These are phyloP conservation scores for Leptographium lundbergii DNA, from an alignment of 2,329 filamentous ascomycete genomes.

Conservation along the genomic window DNA sequence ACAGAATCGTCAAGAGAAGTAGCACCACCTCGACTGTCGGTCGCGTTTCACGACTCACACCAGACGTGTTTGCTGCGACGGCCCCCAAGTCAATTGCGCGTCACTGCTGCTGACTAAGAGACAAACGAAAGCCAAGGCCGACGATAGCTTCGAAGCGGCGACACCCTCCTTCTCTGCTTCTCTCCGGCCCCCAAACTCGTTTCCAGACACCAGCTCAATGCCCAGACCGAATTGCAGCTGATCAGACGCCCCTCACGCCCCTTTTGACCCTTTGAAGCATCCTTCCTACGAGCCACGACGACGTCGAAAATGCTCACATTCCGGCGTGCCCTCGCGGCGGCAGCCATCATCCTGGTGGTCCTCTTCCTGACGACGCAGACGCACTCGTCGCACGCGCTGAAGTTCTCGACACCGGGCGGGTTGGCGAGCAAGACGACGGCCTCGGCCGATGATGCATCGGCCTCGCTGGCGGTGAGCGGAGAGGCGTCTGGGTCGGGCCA, in stretches of 20 bases:
- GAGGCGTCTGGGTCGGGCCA: neutral
- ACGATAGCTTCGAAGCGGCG: neutral
- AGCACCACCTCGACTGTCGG: neutral
- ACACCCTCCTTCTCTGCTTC: neutral
- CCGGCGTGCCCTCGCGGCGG: conserved; percentile 60
- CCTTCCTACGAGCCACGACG: neutral
- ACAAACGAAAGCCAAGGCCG: neutral
- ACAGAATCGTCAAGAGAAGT: neutral
- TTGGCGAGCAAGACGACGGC: neutral
- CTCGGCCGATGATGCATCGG: conserved; percentile 9
- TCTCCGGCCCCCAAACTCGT: neutral
- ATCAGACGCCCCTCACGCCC: neutral
- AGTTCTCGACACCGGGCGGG: neutral
- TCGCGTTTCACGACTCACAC: neutral
- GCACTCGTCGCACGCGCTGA: conserved; percentile 27
- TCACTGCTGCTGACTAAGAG: neutral
- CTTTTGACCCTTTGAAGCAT: neutral
- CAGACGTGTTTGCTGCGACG: no score
- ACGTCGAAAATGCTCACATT: conserved; percentile 58
- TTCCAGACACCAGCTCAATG: neutral
- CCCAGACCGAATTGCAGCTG: neutral
- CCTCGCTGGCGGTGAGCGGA: neutral
- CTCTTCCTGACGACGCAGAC: conserved; percentile 57
- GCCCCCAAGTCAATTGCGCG: neutral
- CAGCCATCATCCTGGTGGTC: conserved; percentile 54